Evolutionary conservation across 192 early-diverging fungal species (phyloP), one percentile per base, ranked within the genome.

Genomic region (Mycoemilia scoparia): DNA sequence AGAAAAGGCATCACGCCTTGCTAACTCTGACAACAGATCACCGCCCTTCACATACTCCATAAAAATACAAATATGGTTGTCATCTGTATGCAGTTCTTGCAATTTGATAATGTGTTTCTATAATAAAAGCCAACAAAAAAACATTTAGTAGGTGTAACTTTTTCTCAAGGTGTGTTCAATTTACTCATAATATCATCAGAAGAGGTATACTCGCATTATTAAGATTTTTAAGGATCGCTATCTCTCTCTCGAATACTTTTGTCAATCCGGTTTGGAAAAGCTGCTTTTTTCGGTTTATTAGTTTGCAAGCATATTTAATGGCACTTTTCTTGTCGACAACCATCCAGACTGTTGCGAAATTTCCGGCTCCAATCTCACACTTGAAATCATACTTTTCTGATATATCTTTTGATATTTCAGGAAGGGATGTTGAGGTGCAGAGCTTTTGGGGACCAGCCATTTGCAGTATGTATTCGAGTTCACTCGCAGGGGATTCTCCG

Each of bases 281-380:
- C 27, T 59, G 56, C 26, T 31, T 41, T 22, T 54, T 53, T 15
- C 55, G 58, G 26, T 58, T 49, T 20, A 65, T 65, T 1, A 65
- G 49, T 29, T 65, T 65, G 44, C 62, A 65, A 5, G 62, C 62
- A 27, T 45, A 65, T 4, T 43, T 41, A 8, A 24, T 15, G 12
- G 56, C 62, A 4, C 49, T 52, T 21, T 47, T 45, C 39, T 65
- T 65, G 39, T 59, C 51, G 21, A 65, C 52, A 17, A 52, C 42
- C 19, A 59, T 33, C 51, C 51, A 54, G 24, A 65, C 62, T 28
- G 52, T 58, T 31, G 62, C 56, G 56, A 65, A 65, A 39, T 59
- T 59, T 2, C 62, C 62, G 3, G 54, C 32, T 7, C 61, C 61
- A 8, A 64, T 39, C 15, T 50, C 51, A 35, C 38, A 49, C 43